Conservation (phyloP, 176 grass and related monocot genomes). For the Rhynchospora breviuscula region DNA sequence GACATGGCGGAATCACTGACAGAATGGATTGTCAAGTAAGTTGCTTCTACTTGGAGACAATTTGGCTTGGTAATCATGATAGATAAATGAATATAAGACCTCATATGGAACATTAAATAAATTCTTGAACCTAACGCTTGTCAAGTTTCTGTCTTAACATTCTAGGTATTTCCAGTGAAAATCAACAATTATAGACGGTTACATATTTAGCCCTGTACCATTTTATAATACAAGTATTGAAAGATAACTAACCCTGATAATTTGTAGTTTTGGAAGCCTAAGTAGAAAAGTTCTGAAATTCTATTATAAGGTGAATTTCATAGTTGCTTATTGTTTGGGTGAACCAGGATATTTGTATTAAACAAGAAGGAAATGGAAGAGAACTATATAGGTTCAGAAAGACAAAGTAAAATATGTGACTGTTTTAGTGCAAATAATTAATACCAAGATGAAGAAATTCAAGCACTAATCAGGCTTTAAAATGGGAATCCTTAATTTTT, state of each 20-base stretch:
- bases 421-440: background rate
- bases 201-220: background rate
- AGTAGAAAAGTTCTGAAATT: background rate
- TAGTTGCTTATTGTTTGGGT: background rate
- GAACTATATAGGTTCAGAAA: background rate
- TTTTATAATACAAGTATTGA: background rate
- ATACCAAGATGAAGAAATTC: background rate
- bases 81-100: background rate
- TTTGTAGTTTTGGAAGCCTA: background rate
- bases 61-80: background rate
- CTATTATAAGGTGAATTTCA: background rate
- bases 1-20: conserved; percentile 95
- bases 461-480: background rate
- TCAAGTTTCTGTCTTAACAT: background rate
- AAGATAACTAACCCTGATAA: background rate
- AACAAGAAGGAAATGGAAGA: background rate
- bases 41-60: background rate
- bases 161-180: background rate
- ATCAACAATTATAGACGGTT: background rate
- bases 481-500: background rate
- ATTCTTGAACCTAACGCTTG: background rate
- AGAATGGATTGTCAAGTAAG: conserved; percentile 99
- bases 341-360: background rate
- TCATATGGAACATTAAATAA: conserved; percentile 9
- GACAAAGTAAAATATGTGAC: background rate